Evolutionary conservation across 192 early-diverging fungal species (phyloP), one percentile per base, ranked within the genome.

Genomic region (Coemansia sp.): DNA sequence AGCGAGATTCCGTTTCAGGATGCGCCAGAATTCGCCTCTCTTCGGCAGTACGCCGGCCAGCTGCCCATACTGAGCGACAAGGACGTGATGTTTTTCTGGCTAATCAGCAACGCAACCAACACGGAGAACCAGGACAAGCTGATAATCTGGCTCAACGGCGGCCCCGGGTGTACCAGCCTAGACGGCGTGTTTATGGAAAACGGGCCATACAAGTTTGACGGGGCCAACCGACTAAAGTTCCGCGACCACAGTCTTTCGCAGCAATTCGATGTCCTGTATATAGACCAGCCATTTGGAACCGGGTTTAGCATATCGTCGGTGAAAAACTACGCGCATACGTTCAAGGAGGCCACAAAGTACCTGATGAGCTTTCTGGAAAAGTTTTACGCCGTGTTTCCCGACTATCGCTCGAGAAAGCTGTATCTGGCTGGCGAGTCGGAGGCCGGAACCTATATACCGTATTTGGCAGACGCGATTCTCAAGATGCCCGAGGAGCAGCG

Each of bases 371-470:
- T 90, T 62, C 28, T 90, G 35, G 61, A 73, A 1, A 74, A 71
- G 27, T 90, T 87, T 57, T 88, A 84, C 60, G 4, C 45, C 6
- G 62, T 83, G 54, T 91, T 88, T 74, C 81, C 82, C 0, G 81
- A 86, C 19, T 76, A 72, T 34, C 58, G 65, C 8, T 27, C 53
- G 19, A 60, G 67, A 35, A 64, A 90, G 64, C 51, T 89, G n/a
- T 91, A 85, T 62, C 45, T 91, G n/a, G 70, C 86, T 0, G 90
- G 90, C 6, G 90, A 91, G 71, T 89, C 87, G 28, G 88, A 81
- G 76, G 90, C 90, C 13, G 90, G 90, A 14, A 78, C 78, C 14
- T 91, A 85, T 62, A 85, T 91, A 27, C 88, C 88, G 13, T 89
- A 90, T 60, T 71, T 88, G 64, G 86, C 87, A 0, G 58, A 75